Evolutionary conservation across 768 basidiomycete species (phyloP).

Genomic region (Daedalea quercina): DNA sequence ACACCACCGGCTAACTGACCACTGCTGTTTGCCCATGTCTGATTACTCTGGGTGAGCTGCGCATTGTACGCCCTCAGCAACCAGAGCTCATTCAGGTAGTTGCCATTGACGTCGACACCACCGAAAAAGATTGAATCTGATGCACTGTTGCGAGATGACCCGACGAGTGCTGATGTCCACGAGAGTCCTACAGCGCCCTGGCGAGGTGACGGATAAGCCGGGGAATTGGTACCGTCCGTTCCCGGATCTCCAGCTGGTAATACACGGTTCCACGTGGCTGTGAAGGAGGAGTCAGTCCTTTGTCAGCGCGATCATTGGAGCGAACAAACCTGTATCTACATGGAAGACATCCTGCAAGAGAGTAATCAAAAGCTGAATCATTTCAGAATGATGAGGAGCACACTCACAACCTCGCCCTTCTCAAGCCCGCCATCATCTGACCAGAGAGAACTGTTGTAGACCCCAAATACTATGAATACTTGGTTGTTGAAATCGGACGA

Average conservation of each 20-base stretch:
- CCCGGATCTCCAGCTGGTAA: constrained; percentile 74
- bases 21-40: constrained; percentile 60
- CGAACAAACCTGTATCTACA: constrained; percentile 21
- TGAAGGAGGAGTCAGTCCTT: not conserved
- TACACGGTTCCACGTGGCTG: constrained; percentile 56
- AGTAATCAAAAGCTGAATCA: not conserved
- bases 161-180: constrained; percentile 48
- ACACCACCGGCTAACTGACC: constrained; percentile 58
- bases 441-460: constrained; percentile 59
- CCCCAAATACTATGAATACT: constrained; percentile 63
- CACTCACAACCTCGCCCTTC: constrained; percentile 68
- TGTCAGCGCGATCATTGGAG: not conserved
- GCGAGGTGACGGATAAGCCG: constrained; percentile 57
- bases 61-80: constrained; percentile 66
- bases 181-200: constrained; percentile 66
- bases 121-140: constrained; percentile 78
- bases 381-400: not conserved
- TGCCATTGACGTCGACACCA: constrained; percentile 60
- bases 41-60: constrained; percentile 45
- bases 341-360: constrained; percentile 53
- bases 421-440: constrained; percentile 52
- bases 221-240: constrained; percentile 30
- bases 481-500: constrained; percentile 56
- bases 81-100: constrained; percentile 72
- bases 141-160: constrained; percentile 36